Evolutionary conservation across 495 filamentous ascomycete genomes (phyloP).

Genomic region (Talaromyces stipitatus): DNA sequence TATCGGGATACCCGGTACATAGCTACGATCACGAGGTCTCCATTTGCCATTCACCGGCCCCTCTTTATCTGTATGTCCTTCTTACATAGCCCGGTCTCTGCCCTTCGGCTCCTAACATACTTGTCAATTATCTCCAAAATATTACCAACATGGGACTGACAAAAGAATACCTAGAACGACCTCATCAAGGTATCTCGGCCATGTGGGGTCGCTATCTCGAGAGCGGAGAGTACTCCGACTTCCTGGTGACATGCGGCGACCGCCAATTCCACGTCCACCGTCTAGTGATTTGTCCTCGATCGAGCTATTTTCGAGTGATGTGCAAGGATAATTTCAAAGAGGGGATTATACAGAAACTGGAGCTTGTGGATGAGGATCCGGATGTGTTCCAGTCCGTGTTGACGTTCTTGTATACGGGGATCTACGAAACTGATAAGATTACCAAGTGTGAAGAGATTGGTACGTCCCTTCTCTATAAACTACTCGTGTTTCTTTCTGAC

Average conservation of each 20-base stretch:
- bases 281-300: constrained; percentile 6
- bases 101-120: no score
- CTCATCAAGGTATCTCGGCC: constrained; percentile 1
- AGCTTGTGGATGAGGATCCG: constrained; percentile 7
- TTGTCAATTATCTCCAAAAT: no score
- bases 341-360: constrained; percentile 4
- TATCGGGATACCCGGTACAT: background rate
- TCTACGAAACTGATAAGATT: constrained; percentile 6
- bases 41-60: background rate
- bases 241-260: constrained; percentile 1
- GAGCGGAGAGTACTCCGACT: constrained; percentile 9
- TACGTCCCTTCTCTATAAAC: background rate
- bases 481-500: background rate
- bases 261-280: constrained; percentile 8
- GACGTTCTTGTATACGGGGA: constrained; percentile 9
- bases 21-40: background rate
- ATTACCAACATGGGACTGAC: background rate
- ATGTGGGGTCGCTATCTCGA: constrained; percentile 9
- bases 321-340: constrained; percentile 10
- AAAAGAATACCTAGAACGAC: constrained; percentile 5
- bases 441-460: background rate
- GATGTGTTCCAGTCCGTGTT: constrained; percentile 8
- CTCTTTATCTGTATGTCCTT: background rate
- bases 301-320: constrained; percentile 6
- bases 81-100: no score